phyloP scores from a whole-genome alignment of 306 rosid species.

The Prunus padus region DNA sequence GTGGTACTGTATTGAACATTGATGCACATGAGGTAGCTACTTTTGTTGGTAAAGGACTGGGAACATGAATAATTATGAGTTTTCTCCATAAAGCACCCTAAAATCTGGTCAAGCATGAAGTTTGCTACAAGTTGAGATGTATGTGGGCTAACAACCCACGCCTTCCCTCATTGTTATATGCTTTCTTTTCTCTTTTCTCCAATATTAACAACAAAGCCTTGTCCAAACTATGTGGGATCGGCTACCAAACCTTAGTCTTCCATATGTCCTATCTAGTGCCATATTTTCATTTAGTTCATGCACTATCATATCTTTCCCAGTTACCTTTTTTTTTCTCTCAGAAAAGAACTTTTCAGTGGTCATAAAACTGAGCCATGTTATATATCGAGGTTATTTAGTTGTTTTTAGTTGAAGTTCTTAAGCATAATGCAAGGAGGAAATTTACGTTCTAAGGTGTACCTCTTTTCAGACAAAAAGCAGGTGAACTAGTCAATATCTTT shows the following conservation, averaged over 20 bases:
- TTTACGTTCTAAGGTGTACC: neutral
- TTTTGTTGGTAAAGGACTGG: neutral
- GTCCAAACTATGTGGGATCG: neutral
- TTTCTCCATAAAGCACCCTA: neutral
- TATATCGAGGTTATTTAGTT: neutral
- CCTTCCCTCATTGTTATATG: neutral
- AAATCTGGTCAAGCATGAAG: neutral
- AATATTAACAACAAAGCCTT: neutral
- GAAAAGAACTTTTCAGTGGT: neutral
- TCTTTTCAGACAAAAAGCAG: constrained; percentile 63
- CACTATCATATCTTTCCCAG: neutral
- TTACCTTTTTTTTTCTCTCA: neutral
- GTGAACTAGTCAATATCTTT: constrained; percentile 55
- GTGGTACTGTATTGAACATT: neutral
- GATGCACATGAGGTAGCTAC: neutral
- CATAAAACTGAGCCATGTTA: neutral
- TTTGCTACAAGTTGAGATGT: neutral
- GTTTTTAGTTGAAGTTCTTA: constrained; percentile 2
- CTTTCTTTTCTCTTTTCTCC: neutral
- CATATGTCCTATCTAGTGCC: neutral
- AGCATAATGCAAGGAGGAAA: neutral
- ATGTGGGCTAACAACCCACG: neutral
- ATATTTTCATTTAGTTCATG: neutral
- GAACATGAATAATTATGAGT: neutral
- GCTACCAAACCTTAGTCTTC: neutral